A percentile compares a stretch with the other conserved stretches of the same genome.
Evolutionary conservation across 2,329 filamentous ascomycete genomes (phyloP).

Genomic region (Cyphellophora europaea): DNA sequence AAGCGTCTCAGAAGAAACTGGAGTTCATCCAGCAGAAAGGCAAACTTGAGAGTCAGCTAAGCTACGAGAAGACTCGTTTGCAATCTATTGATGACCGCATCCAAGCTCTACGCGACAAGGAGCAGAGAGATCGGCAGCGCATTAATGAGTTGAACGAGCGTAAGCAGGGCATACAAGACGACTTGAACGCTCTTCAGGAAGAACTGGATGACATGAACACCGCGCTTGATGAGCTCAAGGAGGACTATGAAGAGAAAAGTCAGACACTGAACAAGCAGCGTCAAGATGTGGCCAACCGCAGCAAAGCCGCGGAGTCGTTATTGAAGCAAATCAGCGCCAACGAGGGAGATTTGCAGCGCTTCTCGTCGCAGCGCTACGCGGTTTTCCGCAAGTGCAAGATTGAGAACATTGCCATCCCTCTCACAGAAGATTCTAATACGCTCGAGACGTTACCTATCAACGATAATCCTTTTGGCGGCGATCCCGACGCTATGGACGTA

Average conservation of each 20-base stretch:
- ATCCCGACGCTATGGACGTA: constrained; percentile 86
- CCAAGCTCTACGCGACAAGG: constrained; percentile 55
- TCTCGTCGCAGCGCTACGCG: constrained; percentile 73
- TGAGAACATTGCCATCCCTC: constrained; percentile 80
- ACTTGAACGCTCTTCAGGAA: constrained; percentile 62
- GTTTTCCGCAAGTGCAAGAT: constrained; percentile 83
- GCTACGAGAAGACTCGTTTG: constrained; percentile 61
- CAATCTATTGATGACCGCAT: constrained; percentile 62
- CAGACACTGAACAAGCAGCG: constrained; percentile 72
- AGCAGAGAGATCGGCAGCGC: constrained; percentile 57
- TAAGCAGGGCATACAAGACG: constrained; percentile 64
- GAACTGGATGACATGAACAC: constrained; percentile 70
- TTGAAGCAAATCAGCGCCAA: constrained; percentile 66
- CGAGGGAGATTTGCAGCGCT: constrained; percentile 81
- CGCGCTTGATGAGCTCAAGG: constrained; percentile 58
- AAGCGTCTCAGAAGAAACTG: constrained; percentile 75
- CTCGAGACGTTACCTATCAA: constrained; percentile 82
- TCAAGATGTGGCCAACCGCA: constrained; percentile 71
- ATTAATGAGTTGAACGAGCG: constrained; percentile 62
- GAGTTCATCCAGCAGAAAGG: constrained; percentile 74
- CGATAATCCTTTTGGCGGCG: constrained; percentile 61
- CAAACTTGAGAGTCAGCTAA: constrained; percentile 50
- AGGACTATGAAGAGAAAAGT: constrained; percentile 57
- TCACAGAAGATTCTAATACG: constrained; percentile 58
- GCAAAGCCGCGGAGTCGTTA: constrained; percentile 68